Evolutionary conservation across 2,329 filamentous ascomycete species (phyloP).

Genomic region (Podosphaera fusca): DNA sequence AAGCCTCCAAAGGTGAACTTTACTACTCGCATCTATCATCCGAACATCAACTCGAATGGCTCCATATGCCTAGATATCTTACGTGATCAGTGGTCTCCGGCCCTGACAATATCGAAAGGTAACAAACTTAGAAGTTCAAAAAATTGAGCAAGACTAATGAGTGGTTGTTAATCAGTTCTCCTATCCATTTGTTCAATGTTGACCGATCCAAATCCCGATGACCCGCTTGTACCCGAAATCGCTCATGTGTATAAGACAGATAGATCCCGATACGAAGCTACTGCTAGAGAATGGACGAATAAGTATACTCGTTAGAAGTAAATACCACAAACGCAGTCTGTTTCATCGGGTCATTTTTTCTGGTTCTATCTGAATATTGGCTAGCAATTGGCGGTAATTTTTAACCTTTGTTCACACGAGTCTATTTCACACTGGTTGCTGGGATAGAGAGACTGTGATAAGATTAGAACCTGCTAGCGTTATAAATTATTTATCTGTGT

Average conservation of each 20-base stretch:
- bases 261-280: constrained; percentile 83
- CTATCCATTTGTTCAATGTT: constrained; percentile 99
- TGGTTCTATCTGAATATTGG: background rate
- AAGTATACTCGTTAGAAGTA: constrained; percentile 75
- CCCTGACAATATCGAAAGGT: constrained; percentile 98
- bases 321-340: background rate
- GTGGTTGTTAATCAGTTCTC: constrained; percentile 36
- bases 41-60: constrained; percentile 99
- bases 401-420: constrained; percentile 7
- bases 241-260: constrained; percentile 99
- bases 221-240: constrained; percentile 95
- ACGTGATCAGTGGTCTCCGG: constrained; percentile 97
- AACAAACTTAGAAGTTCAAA: constrained; percentile 11
- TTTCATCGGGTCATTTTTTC: background rate
- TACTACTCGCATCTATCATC: constrained; percentile 98
- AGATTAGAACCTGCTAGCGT: background rate
- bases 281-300: constrained; percentile 91
- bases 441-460: background rate
- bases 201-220: constrained; percentile 97
- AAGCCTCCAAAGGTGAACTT: constrained; percentile 99
- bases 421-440: constrained; percentile 4
- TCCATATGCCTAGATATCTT: constrained; percentile 98
- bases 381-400: constrained; percentile 10
- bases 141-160: background rate
- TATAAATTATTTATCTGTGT: constrained; percentile 1